phyloP scores from a whole-genome alignment of 306 rosid species.

The Carpinus fangiana region DNA sequence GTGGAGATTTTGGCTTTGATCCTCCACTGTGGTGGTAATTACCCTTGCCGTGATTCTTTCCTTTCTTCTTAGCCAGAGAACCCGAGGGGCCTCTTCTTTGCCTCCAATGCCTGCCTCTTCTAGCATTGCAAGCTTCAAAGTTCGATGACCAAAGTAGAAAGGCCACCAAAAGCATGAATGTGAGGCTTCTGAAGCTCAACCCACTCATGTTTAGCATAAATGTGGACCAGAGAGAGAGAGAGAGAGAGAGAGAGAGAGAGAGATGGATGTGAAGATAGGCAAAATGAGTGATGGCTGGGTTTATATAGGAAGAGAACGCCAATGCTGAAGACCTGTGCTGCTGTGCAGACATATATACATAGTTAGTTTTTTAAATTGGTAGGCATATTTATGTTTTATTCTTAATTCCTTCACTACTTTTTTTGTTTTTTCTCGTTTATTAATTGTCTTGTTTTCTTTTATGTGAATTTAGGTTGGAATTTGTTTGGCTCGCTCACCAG shows the following conservation, averaged over 20 bases:
- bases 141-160: slow-evolving; percentile 69
- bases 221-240: slow-evolving; percentile 22
- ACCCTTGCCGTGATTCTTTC: slow-evolving; percentile 43
- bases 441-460: slow-evolving; percentile 41
- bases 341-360: slow-evolving; percentile 22
- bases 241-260: not conserved
- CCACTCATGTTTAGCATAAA: slow-evolving; percentile 57
- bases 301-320: slow-evolving; percentile 49
- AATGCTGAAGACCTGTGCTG: slow-evolving; percentile 20
- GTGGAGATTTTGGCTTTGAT: slow-evolving; percentile 58
- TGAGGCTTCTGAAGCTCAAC: slow-evolving; percentile 53
- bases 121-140: slow-evolving; percentile 82
- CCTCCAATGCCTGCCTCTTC: slow-evolving; percentile 86
- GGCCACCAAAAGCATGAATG: slow-evolving; percentile 49
- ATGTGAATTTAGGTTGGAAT: slow-evolving; percentile 56
- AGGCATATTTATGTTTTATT: slow-evolving; percentile 38
- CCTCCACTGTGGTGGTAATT: slow-evolving; percentile 48
- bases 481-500: slow-evolving; percentile 24
- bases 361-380: slow-evolving; percentile 34
- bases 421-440: slow-evolving; percentile 6
- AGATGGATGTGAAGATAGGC: slow-evolving; percentile 19
- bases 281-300: slow-evolving; percentile 39
- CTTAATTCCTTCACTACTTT: slow-evolving; percentile 12
- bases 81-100: slow-evolving; percentile 46
- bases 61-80: slow-evolving; percentile 63